A percentile compares a stretch with the other conserved stretches of the same genome.
Conservation (phyloP, 768 basidiomycete genomes). For the Lactarius hengduanensis region DNA sequence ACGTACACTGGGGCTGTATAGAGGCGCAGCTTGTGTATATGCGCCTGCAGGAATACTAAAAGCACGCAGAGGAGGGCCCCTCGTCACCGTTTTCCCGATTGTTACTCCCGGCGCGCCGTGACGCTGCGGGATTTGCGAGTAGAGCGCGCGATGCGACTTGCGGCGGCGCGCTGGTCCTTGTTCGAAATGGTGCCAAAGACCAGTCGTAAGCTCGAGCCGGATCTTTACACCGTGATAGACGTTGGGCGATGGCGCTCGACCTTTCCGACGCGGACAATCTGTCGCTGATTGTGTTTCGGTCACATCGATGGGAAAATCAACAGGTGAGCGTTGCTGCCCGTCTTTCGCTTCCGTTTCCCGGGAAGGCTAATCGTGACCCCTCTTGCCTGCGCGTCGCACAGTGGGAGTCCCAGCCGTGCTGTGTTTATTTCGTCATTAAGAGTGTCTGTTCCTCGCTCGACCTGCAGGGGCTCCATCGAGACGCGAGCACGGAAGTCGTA, state of each 20-base stretch:
- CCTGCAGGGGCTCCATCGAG: conserved; percentile 5
- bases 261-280: conserved; percentile 21
- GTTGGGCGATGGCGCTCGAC: conserved; percentile 27
- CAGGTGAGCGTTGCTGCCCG: too few species aligned
- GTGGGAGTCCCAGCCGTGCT: background rate
- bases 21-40: background rate
- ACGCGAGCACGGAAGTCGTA: conserved; percentile 1
- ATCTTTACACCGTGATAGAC: conserved; percentile 25
- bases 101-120: too few species aligned
- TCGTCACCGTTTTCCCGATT: background rate
- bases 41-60: conserved; percentile 8
- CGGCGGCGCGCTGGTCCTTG: background rate
- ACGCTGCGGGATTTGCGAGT: too few species aligned
- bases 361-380: too few species aligned
- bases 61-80: conserved; percentile 6
- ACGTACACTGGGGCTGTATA: too few species aligned
- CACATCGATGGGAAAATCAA: conserved; percentile 25
- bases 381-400: background rate
- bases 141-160: conserved; percentile 12
- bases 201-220: conserved; percentile 20
- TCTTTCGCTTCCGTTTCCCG: too few species aligned
- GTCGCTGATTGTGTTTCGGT: conserved; percentile 24
- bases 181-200: background rate
- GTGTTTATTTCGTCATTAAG: conserved; percentile 17
- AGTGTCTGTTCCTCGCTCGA: conserved; percentile 14